These are phyloP conservation scores for Zychaea mexicana DNA, from an alignment of 371 early-diverging fungal species.

Conservation along the genomic window DNA sequence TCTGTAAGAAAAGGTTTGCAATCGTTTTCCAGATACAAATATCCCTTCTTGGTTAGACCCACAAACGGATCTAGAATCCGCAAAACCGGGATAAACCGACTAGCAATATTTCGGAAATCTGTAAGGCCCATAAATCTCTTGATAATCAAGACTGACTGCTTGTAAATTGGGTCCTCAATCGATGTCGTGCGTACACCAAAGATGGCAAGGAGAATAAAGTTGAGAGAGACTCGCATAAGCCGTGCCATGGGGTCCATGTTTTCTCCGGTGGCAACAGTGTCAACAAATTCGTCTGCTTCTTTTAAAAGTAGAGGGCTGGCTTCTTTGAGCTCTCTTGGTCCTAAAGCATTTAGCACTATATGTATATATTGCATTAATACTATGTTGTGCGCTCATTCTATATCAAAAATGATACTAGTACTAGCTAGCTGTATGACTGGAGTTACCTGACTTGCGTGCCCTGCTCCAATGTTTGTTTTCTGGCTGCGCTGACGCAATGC, in stretches of 20 bases:
- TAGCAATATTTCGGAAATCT: neutral
- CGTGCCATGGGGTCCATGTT: neutral
- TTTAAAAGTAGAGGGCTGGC: neutral
- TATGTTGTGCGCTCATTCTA: no score
- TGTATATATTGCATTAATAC: no score
- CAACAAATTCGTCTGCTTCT: neutral
- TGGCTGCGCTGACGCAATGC: no score
- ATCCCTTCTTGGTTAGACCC: neutral
- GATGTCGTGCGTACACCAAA: neutral
- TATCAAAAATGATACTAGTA: no score
- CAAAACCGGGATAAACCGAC: slow-evolving; percentile 14
- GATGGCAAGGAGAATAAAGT: neutral
- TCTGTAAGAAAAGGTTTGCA: neutral
- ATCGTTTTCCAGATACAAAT: neutral
- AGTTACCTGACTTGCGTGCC: no score
- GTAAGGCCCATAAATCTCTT: neutral
- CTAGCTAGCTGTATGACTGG: no score
- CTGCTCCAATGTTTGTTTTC: no score
- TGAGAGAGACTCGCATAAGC: neutral
- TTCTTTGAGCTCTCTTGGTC: neutral
- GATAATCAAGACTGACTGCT: slow-evolving; percentile 1
- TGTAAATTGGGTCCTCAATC: slow-evolving; percentile 14
- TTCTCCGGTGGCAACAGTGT: neutral
- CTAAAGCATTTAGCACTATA: neutral
- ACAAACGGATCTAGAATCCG: neutral